Evolutionary conservation across 2,329 filamentous ascomycete species (phyloP).

Genomic region (Cryphonectria naterciae): DNA sequence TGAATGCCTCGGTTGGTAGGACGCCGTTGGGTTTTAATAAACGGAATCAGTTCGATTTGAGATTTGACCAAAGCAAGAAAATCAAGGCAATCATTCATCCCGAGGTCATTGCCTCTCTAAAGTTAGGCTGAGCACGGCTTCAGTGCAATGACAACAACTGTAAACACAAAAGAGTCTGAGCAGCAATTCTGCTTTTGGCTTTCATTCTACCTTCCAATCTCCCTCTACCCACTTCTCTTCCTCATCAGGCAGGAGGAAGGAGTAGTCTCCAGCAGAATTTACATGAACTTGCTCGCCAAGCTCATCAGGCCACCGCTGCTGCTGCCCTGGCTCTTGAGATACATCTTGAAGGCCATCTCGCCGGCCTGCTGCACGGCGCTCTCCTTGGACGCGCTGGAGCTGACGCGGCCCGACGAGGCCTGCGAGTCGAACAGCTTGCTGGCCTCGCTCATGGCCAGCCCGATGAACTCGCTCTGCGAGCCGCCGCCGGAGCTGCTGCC

Average conservation of each 20-base stretch:
- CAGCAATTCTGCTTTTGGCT: neutral
- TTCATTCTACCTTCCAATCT: neutral
- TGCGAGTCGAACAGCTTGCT: constrained; percentile 72
- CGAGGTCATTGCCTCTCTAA: too few species aligned
- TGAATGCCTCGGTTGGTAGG: too few species aligned
- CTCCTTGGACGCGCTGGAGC: constrained; percentile 73
- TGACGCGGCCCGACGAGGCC: constrained; percentile 55
- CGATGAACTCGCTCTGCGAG: constrained; percentile 76
- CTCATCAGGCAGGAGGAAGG: neutral
- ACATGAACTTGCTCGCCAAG: constrained; percentile 54
- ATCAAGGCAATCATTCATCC: neutral
- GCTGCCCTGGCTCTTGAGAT: constrained; percentile 70
- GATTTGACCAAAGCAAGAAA: too few species aligned
- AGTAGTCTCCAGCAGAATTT: neutral
- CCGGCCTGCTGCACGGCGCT: constrained; percentile 77
- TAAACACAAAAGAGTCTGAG: neutral
- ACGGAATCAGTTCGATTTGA: too few species aligned
- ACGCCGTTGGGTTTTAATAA: too few species aligned
- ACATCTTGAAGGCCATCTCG: constrained; percentile 89
- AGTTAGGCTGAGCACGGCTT: neutral
- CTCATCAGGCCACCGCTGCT: constrained; percentile 53
- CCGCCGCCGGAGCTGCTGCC: constrained; percentile 47
- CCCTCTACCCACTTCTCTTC: too few species aligned
- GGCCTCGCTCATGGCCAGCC: constrained; percentile 85
- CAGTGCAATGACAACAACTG: neutral